Percentiles rank a stretch among this genome's conserved stretches.
These are phyloP conservation scores for Phytopythium cucurbitacearum DNA, from an alignment of 352 stramenopile species.

Conservation along the genomic window DNA sequence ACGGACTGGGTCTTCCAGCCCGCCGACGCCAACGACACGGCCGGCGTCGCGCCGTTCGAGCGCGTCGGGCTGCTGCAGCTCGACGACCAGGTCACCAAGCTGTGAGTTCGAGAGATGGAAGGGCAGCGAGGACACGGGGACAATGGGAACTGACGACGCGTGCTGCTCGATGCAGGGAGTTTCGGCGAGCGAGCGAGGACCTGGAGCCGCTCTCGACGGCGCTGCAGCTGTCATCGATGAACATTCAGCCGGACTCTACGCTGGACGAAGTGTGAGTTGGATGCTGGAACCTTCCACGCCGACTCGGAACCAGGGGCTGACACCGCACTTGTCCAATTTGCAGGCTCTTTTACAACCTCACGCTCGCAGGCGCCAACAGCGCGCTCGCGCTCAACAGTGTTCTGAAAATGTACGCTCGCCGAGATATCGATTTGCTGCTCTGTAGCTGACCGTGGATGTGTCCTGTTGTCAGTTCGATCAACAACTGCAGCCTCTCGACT, in stretches of 20 bases:
- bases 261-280: constrained; percentile 34
- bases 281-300: too few species aligned
- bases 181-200: constrained; percentile 26
- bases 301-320: not conserved
- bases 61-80: constrained; percentile 68
- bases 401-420: constrained; percentile 37
- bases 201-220: constrained; percentile 30
- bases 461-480: constrained; percentile 36
- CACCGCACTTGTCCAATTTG: constrained; percentile 1
- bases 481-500: constrained; percentile 62
- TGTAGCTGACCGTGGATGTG: not conserved
- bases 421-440: not conserved
- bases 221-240: constrained; percentile 66
- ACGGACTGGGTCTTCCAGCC: constrained; percentile 53
- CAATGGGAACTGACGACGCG: too few species aligned
- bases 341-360: constrained; percentile 32
- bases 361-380: constrained; percentile 39
- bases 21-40: constrained; percentile 37
- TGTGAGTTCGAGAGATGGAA: constrained; percentile 16
- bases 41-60: constrained; percentile 57
- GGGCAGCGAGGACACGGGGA: not conserved
- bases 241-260: constrained; percentile 40
- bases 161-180: constrained; percentile 20
- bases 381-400: constrained; percentile 49
- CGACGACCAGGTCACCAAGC: constrained; percentile 32